Conservation (phyloP, 148 eudicot species). For the Diospyros lotus region DNA sequence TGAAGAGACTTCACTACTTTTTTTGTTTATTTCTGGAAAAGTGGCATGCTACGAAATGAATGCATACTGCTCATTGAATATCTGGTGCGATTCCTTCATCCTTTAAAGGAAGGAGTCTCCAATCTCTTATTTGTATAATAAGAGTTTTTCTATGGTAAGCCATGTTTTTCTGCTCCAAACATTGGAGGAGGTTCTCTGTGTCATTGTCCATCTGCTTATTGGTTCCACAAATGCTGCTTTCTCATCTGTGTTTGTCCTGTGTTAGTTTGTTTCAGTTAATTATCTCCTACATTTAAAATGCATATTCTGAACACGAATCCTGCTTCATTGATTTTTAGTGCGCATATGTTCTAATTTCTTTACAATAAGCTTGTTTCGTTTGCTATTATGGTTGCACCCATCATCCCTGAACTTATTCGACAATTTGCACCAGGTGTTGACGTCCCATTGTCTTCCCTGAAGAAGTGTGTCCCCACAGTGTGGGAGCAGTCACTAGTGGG, state of each 20-base stretch:
- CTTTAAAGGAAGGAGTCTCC: not conserved
- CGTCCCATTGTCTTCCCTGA: slow-evolving; percentile 59
- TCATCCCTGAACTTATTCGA: not conserved
- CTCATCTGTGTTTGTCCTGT: not conserved
- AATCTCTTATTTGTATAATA: not conserved
- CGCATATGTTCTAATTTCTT: not conserved
- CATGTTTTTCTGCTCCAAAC: slow-evolving; percentile 4
- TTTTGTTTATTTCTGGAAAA: not conserved
- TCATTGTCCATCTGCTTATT: not conserved
- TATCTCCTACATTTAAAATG: not conserved
- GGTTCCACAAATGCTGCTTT: not conserved
- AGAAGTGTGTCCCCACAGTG: slow-evolving; percentile 51
- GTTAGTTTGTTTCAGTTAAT: not conserved
- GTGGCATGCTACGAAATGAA: not conserved
- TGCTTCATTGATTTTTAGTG: not conserved
- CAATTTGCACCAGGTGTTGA: slow-evolving; percentile 48
- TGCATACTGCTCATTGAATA: not conserved
- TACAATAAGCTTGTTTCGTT: not conserved
- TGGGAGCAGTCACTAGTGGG: slow-evolving; percentile 68
- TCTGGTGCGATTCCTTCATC: not conserved
- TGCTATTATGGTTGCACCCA: slow-evolving; percentile 1
- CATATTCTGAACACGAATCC: not conserved
- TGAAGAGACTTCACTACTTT: not conserved
- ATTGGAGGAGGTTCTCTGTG: not conserved
- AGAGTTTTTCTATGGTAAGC: not conserved